phyloP scores from a whole-genome alignment of 495 filamentous ascomycete species.

The Podospora australis region DNA sequence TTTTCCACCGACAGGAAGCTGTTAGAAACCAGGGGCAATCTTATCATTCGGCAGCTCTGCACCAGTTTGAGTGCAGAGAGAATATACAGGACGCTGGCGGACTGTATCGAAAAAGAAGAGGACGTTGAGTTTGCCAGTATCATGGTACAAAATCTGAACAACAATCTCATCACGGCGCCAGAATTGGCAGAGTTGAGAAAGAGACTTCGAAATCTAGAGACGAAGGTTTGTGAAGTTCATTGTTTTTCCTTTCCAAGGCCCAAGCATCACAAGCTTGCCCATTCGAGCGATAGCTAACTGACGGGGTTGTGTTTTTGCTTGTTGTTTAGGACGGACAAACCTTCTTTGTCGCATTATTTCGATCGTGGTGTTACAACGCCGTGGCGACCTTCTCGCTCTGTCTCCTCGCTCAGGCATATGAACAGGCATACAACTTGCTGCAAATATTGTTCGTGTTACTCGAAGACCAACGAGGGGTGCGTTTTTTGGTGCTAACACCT shows the following conservation, averaged over 20 bases:
- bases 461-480: too few relatives aligned
- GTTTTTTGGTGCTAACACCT: slow-evolving; percentile 1
- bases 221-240: slow-evolving; percentile 57
- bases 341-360: slow-evolving; percentile 90
- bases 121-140: slow-evolving; percentile 98
- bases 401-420: slow-evolving; percentile 93
- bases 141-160: slow-evolving; percentile 99
- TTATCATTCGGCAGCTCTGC: slow-evolving; percentile 94
- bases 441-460: slow-evolving; percentile 71
- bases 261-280: too few relatives aligned
- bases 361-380: slow-evolving; percentile 98
- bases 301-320: too few relatives aligned
- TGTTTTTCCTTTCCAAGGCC: too few relatives aligned
- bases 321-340: slow-evolving; percentile 83
- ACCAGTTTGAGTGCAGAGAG: slow-evolving; percentile 86
- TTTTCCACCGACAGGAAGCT: slow-evolving; percentile 90
- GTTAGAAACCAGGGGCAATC: slow-evolving; percentile 85
- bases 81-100: slow-evolving; percentile 93
- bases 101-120: slow-evolving; percentile 96
- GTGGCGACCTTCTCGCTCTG: slow-evolving; percentile 97
- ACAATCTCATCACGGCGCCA: slow-evolving; percentile 96
- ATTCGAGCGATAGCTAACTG: background rate
- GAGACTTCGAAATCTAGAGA: slow-evolving; percentile 82
- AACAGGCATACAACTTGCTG: slow-evolving; percentile 93
- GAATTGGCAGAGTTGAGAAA: slow-evolving; percentile 88